These are phyloP conservation scores for Ceratobasidium sp. DNA, from an alignment of 1,284 basidiomycete genomes.

Conservation along the genomic window DNA sequence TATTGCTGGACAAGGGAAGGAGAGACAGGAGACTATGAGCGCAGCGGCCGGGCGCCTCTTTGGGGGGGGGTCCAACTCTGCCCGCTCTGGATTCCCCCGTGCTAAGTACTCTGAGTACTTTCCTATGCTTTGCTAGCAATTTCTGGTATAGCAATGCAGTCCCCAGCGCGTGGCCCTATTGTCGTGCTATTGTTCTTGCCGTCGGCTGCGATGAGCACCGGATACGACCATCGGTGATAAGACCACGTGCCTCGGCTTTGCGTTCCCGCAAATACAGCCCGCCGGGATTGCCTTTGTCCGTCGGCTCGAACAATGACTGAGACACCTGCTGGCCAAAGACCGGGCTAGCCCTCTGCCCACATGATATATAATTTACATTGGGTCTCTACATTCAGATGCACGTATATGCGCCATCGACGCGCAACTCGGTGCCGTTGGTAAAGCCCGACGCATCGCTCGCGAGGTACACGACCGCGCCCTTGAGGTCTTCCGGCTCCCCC, in stretches of 20 bases:
- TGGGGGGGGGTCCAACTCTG: conserved; percentile 19
- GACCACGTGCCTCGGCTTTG: conserved; percentile 15
- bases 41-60: conserved; percentile 25
- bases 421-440: conserved; percentile 86
- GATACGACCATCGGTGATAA: conserved; percentile 37
- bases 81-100: background rate
- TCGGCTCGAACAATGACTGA: conserved; percentile 10
- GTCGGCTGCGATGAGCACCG: conserved; percentile 30
- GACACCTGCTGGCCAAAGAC: background rate
- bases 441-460: conserved; percentile 87
- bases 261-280: conserved; percentile 21
- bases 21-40: conserved; percentile 16
- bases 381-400: conserved; percentile 58
- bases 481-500: conserved; percentile 80
- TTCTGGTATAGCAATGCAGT: background rate
- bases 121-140: background rate
- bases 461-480: conserved; percentile 86
- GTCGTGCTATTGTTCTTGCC: conserved; percentile 26
- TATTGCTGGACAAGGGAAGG: conserved; percentile 37
- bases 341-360: conserved; percentile 14
- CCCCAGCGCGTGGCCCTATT: background rate
- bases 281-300: conserved; percentile 31
- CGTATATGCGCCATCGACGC: conserved; percentile 86
- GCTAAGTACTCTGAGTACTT: background rate
- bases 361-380: background rate